Base-by-base conservation (phyloP, 116 monocot species). In the Zostera marina region DNA sequence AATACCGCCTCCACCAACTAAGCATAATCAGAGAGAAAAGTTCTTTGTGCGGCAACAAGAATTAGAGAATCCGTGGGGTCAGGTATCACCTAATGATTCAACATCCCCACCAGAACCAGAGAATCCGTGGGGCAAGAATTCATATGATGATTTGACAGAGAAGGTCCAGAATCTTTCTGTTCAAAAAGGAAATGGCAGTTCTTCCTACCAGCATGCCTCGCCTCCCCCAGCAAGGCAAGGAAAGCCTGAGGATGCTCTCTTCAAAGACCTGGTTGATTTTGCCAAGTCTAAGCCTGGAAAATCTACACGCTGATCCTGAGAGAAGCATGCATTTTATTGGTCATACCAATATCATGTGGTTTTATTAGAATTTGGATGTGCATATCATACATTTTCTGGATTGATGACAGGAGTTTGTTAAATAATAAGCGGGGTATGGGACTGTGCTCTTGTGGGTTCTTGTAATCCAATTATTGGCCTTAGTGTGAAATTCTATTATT, bases 191-290 rank as follows among this genome's bases (percentile, higher is more conserved):
- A 77, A 67, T 25, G 22, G 21, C 11, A 44, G 19, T 16, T 39
- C 53, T 2, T 54, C 48, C 42, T 54, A 63, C 12, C 61, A 23
- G 4, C 66, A 42, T 8, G 63, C 42, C 5, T 42, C 72, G 22
- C 64, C 74, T 9, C 54, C 58, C 7, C 26, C 73, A 0, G 8
- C 61, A 19, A 74, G 63, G 58, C 60, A 70, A 44, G 57, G 59
- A 7, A 84, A 83, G 67, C 80, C 83, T 8, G 81, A 98, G 58
- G 98, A 90, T 49, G 14, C 56, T 13, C 83, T 98, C 16, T 98
- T 98, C 74, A 86, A 90, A 66, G 98, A 98, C 25, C 79, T 98
- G 48, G 81, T 98, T 22, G 98, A 98, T 73, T 77, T 98, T 22
- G 98, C 91, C 23, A 98, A 71, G 64, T 74, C 71, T 47, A 86